Percentiles rank a stretch among this genome's conserved stretches.
phyloP scores from a whole-genome alignment of 1,284 basidiomycete genomes.

The Ceratobasidium sp. region DNA sequence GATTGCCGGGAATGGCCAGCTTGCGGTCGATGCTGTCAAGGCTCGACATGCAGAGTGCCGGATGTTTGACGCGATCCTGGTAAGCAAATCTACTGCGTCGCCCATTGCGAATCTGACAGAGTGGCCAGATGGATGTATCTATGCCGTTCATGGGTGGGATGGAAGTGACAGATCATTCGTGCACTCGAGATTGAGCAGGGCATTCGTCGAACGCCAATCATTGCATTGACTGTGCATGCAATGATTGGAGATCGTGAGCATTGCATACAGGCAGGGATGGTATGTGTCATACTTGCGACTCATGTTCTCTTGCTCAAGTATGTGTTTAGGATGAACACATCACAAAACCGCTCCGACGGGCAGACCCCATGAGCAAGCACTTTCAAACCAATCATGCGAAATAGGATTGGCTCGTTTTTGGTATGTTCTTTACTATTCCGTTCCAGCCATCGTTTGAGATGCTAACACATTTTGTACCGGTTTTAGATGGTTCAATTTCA shows the following conservation, averaged over 20 bases:
- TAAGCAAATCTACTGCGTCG: constrained; percentile 59
- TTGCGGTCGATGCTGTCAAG: constrained; percentile 92
- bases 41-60: constrained; percentile 75
- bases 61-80: constrained; percentile 89
- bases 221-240: constrained; percentile 93
- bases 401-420: no score
- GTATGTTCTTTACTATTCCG: constrained; percentile 49
- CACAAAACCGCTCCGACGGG: constrained; percentile 82
- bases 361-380: constrained; percentile 80
- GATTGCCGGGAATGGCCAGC: constrained; percentile 96
- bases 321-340: constrained; percentile 71
- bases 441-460: no score
- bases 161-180: constrained; percentile 89
- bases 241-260: constrained; percentile 97
- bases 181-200: constrained; percentile 83
- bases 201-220: constrained; percentile 87
- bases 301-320: not conserved
- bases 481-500: no score
- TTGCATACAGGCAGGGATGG: constrained; percentile 92
- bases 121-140: constrained; percentile 93
- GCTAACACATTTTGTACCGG: no score
- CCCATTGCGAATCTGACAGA: not conserved
- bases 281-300: constrained; percentile 53
- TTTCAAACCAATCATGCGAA: no score
- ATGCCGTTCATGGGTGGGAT: constrained; percentile 98